Conservation (phyloP, 2,329 filamentous ascomycete species). For the Colletotrichum sp. region DNA sequence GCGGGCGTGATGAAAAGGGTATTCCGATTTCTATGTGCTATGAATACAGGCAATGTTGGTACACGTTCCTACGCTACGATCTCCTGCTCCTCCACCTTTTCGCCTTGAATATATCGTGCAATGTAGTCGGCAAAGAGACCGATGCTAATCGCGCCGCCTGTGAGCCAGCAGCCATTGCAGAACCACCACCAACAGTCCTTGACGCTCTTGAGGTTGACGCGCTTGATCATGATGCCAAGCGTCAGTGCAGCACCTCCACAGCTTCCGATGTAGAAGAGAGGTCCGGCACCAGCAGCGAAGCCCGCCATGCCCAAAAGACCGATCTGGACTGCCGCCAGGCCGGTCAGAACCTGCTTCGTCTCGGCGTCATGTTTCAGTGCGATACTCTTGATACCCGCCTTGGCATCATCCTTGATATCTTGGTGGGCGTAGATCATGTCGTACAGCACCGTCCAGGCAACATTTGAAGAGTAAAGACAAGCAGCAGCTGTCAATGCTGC, state of each 20-base stretch:
- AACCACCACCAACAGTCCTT: slow-evolving; percentile 82
- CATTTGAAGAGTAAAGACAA: slow-evolving; percentile 76
- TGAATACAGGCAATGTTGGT: slow-evolving; percentile 21
- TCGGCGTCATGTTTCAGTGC: slow-evolving; percentile 79
- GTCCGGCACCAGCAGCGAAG: slow-evolving; percentile 67
- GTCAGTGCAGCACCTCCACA: slow-evolving; percentile 68
- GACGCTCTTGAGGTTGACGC: slow-evolving; percentile 68
- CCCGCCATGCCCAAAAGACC: slow-evolving; percentile 74
- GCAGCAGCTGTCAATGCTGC: slow-evolving; percentile 69
- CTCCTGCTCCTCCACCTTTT: slow-evolving; percentile 24
- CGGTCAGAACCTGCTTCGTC: slow-evolving; percentile 77
- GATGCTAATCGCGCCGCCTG: slow-evolving; percentile 64
- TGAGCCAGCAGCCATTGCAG: slow-evolving; percentile 72
- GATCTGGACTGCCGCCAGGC: slow-evolving; percentile 72
- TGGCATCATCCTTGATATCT: slow-evolving; percentile 85
- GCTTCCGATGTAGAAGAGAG: slow-evolving; percentile 70
- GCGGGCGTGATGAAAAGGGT: slow-evolving; percentile 8
- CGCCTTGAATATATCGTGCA: slow-evolving; percentile 47
- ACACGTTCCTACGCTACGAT: not conserved
- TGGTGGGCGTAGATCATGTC: slow-evolving; percentile 96
- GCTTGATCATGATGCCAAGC: slow-evolving; percentile 70
- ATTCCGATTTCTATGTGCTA: slow-evolving; percentile 18
- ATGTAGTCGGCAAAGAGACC: slow-evolving; percentile 66
- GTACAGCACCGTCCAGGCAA: slow-evolving; percentile 87
- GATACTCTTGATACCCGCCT: slow-evolving; percentile 88